phyloP scores from a whole-genome alignment of 306 rosid genomes.

The Pyrus betulifolia region DNA sequence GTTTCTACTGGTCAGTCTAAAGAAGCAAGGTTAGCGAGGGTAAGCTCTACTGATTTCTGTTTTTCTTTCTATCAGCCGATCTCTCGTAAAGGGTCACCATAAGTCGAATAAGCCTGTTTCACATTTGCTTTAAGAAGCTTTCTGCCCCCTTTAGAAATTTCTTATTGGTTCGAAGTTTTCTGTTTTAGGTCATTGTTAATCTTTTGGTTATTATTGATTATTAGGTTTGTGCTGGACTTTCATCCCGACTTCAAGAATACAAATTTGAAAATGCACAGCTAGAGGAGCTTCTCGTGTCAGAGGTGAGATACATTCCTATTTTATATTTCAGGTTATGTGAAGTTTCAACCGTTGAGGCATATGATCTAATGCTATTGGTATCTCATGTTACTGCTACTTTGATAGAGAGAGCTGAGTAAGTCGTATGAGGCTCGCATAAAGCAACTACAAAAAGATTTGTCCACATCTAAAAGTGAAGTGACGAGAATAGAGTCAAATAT shows the following conservation, averaged over 20 bases:
- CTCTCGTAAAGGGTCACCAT: constrained; percentile 11
- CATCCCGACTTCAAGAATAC: constrained; percentile 93
- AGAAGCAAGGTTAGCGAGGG: constrained; percentile 99
- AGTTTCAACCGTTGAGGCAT: neutral
- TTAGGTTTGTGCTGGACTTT: constrained; percentile 98
- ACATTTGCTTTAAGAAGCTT: constrained; percentile 6
- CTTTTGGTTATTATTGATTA: constrained; percentile 22
- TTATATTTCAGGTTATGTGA: constrained; percentile 12
- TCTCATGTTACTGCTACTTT: constrained; percentile 14
- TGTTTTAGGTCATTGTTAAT: constrained; percentile 22
- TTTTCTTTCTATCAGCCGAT: constrained; percentile 1
- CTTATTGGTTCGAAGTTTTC: constrained; percentile 15
- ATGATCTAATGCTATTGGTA: neutral
- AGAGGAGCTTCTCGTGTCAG: constrained; percentile 93
- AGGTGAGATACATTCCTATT: constrained; percentile 40
- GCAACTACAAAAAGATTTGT: constrained; percentile 68
- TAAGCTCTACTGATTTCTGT: constrained; percentile 25
- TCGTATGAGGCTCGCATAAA: constrained; percentile 80
- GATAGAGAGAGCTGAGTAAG: constrained; percentile 88
- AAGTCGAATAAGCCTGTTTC: constrained; percentile 3
- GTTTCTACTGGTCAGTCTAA: constrained; percentile 91
- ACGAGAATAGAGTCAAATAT: constrained; percentile 78
- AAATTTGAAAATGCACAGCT: constrained; percentile 95
- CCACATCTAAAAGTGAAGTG: constrained; percentile 69
- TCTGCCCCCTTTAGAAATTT: constrained; percentile 6